Evolutionary conservation across 2,329 filamentous ascomycete genomes (phyloP).

Genomic region (Scytalidium lignicola): DNA sequence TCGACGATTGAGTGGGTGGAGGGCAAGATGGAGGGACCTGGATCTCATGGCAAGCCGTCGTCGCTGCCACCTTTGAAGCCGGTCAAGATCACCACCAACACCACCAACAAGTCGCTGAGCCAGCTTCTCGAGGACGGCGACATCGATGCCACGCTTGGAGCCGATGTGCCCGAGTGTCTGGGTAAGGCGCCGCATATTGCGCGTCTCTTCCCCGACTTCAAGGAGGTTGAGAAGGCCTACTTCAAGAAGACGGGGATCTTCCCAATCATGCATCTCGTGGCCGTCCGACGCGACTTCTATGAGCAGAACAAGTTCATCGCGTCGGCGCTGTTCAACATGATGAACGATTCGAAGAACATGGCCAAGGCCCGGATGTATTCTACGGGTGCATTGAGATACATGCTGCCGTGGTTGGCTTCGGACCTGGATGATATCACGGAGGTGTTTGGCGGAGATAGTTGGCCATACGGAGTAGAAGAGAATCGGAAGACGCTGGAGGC

Average conservation of each 20-base stretch:
- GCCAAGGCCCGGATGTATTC: constrained; percentile 25
- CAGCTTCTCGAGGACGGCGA: constrained; percentile 30
- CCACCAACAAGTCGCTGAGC: constrained; percentile 24
- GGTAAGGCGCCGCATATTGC: constrained; percentile 22
- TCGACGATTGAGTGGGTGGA: constrained; percentile 28
- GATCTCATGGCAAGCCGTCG: constrained; percentile 24
- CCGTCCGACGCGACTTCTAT: constrained; percentile 4
- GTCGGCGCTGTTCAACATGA: constrained; percentile 27
- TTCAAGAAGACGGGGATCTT: constrained; percentile 21
- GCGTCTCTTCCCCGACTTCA: constrained; percentile 31
- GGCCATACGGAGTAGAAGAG: constrained; percentile 28
- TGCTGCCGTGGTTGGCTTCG: constrained; percentile 30
- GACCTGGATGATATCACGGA: constrained; percentile 30
- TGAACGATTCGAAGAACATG: constrained; percentile 29
- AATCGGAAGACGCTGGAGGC: constrained; percentile 29
- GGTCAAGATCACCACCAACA: constrained; percentile 23
- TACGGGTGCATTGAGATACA: constrained; percentile 25
- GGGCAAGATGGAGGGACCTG: constrained; percentile 26
- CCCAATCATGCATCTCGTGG: constrained; percentile 12
- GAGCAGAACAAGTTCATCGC: constrained; percentile 27
- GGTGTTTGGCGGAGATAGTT: constrained; percentile 30
- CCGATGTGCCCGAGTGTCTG: constrained; percentile 27
- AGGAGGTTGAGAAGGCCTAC: constrained; percentile 29
- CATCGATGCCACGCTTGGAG: constrained; percentile 32
- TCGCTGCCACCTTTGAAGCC: constrained; percentile 19